Base-by-base conservation (phyloP, 495 filamentous ascomycete species). In the Hypoxylon subgilvum region DNA sequence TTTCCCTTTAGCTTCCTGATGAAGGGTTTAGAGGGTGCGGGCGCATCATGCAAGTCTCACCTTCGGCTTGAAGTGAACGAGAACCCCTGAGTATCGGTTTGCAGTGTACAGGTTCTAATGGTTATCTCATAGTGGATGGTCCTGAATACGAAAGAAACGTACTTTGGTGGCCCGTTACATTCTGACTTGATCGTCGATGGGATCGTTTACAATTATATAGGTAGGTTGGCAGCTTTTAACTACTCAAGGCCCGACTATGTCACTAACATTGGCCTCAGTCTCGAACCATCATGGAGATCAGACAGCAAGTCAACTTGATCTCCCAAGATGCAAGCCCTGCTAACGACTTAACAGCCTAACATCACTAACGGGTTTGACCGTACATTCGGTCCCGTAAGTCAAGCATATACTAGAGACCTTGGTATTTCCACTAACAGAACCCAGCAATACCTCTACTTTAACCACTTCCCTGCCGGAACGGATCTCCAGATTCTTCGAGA, bases 61-160 rank as follows among this genome's bases (percentile, higher is more conserved):
- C n/a, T n/a, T n/a, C n/a, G n/a, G n/a, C n/a, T n/a, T n/a, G n/a
- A n/a, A n/a, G n/a, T n/a, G n/a, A n/a, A n/a, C n/a, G n/a, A n/a
- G 12, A 22, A 21, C 13, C 42, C 38, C 17, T 14, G 14, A 21
- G 27, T 18, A n/a, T 22, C 25, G 34, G 2, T n/a, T 19, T 14
- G 14, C 18, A 14, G n/a, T 40, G 28, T 19, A 50, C 13, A 8
- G 16, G 27, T 6, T 43, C 57, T 62, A 30, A 62, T 46, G 6
- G 10, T 14, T 13, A 14, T 36, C 16, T 27, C 14, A 10, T 27
- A 64, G 16, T 84, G 80, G 82, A 59, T 84, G 23, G 80, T 84
- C 21, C 81, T 84, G 80, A 85, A 83, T 44, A 83, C 77, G 3
- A 83, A 77, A 63, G 79, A 84, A 57, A 84, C 82, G 3, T 84